Evolutionary conservation across 1,284 basidiomycete species (phyloP), one percentile per base, ranked within the genome.

Genomic region (Neolentinus lepideus): DNA sequence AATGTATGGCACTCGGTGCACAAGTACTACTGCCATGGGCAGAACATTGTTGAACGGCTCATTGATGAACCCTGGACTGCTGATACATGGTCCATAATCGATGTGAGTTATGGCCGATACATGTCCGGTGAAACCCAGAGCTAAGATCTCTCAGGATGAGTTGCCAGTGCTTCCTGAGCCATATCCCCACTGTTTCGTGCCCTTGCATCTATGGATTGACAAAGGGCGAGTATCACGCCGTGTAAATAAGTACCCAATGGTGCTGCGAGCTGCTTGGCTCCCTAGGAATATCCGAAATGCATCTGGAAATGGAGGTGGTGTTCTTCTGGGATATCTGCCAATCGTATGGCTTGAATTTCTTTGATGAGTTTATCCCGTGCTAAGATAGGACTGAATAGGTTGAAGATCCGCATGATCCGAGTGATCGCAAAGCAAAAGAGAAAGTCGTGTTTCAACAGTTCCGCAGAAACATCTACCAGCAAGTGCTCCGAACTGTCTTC

Each of bases 261-360:
- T 69, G 14, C 16, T 65, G 12, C 62, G 59, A 2, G 54, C 62
- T 1, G 57, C 58, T 2, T 67, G 59, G 57, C 61, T 69, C 3
- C 65, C 66, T 33, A 50, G 63, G 9, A 35, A 58, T 1, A 68
- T 69, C 21, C 56, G 64, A 21, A 70, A 70, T 59, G 66, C 57
- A 12, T 70, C 68, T n/a, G 67, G 68, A 0, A 70, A 70, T 56
- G 67, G 69, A 8, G 67, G 68, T 22, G 62, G 66, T 3, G 50
- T 65, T 14, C 54, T 69, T 1, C 26, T 67, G 1, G 65, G 63
- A 10, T 68, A 66, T 55, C 66, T 70, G 60, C 62, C 62, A 10
- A 61, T 64, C 51, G 68, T 69, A 54, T 53, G 61, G n/a, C n/a
- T n/a, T n/a, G n/a, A n/a, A n/a, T n/a, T n/a, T n/a, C n/a, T n/a